Evolutionary conservation across 169 alveolate genomes (phyloP).

Genomic region (Neospora caninum): DNA sequence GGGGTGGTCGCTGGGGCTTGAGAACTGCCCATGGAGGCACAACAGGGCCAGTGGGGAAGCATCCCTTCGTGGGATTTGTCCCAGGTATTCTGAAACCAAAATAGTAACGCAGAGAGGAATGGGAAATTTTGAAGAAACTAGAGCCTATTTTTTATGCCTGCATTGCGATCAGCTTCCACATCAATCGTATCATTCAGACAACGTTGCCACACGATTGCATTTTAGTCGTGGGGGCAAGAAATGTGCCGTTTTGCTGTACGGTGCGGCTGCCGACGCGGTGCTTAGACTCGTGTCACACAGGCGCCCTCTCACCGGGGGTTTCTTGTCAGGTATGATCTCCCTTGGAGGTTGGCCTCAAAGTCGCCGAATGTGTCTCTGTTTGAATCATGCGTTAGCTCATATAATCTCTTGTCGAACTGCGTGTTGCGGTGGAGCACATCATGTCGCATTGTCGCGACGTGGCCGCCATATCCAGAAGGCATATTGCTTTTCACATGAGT

Average conservation of each 20-base stretch:
- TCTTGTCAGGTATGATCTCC: constrained; percentile 20
- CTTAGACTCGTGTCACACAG: too few relatives aligned
- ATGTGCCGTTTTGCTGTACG: too few relatives aligned
- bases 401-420: not conserved
- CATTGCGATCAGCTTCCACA: too few relatives aligned
- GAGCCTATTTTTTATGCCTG: too few relatives aligned
- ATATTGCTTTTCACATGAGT: constrained; percentile 42
- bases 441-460: constrained; percentile 53
- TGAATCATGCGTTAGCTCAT: not conserved
- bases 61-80: constrained; percentile 18
- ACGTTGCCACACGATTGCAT: too few relatives aligned
- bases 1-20: constrained; percentile 2
- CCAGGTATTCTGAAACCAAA: not conserved
- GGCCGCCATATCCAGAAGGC: constrained; percentile 66
- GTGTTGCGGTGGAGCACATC: constrained; percentile 38
- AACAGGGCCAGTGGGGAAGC: constrained; percentile 17
- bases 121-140: not conserved
- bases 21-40: constrained; percentile 40
- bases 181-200: too few relatives aligned
- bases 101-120: not conserved
- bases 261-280: too few relatives aligned
- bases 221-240: too few relatives aligned
- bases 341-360: constrained; percentile 24
- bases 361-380: constrained; percentile 48
- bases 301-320: constrained; percentile 11